A percentile compares a stretch with the other conserved stretches of the same genome.
phyloP scores from a whole-genome alignment of 495 filamentous ascomycete species.

The Penicillium psychrofluorescens region DNA sequence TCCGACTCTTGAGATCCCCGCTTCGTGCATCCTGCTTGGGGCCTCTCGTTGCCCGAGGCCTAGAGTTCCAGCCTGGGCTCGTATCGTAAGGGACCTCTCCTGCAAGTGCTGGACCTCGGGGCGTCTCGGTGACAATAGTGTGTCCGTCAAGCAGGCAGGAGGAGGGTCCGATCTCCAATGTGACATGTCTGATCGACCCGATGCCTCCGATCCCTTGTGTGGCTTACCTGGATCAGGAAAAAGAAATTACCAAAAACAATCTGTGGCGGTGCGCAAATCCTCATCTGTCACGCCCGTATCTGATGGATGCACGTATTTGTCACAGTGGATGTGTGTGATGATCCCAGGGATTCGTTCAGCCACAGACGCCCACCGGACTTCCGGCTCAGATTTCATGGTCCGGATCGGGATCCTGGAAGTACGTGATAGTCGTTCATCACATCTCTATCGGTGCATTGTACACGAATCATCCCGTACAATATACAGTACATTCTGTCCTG shows the following conservation, averaged over 20 bases:
- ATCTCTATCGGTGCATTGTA: not conserved
- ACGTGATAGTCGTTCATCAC: constrained; percentile 17
- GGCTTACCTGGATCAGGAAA: constrained; percentile 3
- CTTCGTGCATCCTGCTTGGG: not conserved
- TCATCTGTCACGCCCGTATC: not conserved
- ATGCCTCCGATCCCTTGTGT: constrained; percentile 4
- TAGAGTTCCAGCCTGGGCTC: no score
- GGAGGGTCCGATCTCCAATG: constrained; percentile 1
- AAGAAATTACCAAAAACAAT: not conserved
- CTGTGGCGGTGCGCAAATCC: constrained; percentile 5
- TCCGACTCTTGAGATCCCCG: not conserved
- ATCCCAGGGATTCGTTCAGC: not conserved
- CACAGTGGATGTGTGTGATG: constrained; percentile 1
- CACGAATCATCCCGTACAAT: no score
- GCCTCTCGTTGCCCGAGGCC: no score
- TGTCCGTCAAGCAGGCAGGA: not conserved
- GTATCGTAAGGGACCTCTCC: no score
- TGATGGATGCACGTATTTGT: constrained; percentile 8
- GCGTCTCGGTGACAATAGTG: constrained; percentile 10
- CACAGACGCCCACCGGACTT: constrained; percentile 3
- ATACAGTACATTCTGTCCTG: no score
- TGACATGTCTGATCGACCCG: constrained; percentile 9
- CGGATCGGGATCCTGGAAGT: constrained; percentile 16
- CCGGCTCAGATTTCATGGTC: constrained; percentile 12
- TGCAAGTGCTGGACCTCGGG: constrained; percentile 3